Conservation (phyloP, 345 rosid species). For the Lenwebbia sp. region DNA sequence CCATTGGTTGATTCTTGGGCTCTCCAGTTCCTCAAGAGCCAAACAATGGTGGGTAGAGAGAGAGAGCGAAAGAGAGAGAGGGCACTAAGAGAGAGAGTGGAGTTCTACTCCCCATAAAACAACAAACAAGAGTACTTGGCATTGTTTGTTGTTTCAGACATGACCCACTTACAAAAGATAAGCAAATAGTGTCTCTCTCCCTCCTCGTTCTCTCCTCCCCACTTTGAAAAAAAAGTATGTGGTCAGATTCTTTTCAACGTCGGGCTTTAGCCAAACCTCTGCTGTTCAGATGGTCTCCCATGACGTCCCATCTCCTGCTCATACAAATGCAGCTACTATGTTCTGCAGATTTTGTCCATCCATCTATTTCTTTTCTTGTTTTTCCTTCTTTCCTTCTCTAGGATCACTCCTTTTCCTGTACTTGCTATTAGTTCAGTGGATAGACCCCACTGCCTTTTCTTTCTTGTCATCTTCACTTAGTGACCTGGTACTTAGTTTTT, state of each 20-base stretch:
- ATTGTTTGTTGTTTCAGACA: neutral
- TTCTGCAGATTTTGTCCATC: neutral
- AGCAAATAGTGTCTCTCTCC: neutral
- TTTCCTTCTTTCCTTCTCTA: neutral
- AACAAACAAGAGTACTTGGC: neutral
- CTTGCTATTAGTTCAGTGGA: neutral
- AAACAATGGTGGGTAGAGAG: neutral
- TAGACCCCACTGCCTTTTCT: neutral
- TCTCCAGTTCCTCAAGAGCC: neutral
- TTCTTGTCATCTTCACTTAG: neutral
- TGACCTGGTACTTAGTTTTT: neutral
- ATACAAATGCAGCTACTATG: neutral
- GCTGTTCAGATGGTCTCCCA: neutral
- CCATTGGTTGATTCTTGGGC: conserved; percentile 1
- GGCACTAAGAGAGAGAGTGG: neutral
- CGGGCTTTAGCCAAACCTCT: neutral
- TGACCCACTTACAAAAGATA: neutral
- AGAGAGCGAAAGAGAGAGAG: neutral
- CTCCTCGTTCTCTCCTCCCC: neutral
- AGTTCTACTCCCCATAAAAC: neutral
- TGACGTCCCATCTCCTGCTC: neutral
- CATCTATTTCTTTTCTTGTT: neutral
- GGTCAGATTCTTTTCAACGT: conserved; percentile 11
- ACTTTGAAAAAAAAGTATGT: conserved; percentile 2
- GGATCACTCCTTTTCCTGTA: neutral